phyloP scores from a whole-genome alignment of 2,329 filamentous ascomycete genomes.

The Colletotrichum tropicicola region DNA sequence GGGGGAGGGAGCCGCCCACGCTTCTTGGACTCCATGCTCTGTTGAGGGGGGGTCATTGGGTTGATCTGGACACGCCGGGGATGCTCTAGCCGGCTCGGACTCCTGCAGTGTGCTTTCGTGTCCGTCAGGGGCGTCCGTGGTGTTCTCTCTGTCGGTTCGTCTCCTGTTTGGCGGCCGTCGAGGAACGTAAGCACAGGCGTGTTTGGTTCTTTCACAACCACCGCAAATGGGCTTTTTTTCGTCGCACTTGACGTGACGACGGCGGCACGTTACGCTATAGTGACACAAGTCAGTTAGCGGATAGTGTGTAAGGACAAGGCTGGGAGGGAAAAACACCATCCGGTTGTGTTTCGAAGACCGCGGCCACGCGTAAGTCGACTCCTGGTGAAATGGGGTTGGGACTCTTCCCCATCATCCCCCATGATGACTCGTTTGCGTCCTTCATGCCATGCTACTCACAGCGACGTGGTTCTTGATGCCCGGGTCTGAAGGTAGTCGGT shows the following conservation, averaged over 20 bases:
- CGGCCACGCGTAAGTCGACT: conserved; percentile 20
- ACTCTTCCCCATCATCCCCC: conserved; percentile 1
- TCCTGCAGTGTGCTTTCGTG: neutral
- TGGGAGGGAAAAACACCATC: conserved; percentile 2
- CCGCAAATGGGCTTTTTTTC: conserved; percentile 35
- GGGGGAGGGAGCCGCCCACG: neutral
- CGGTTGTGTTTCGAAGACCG: conserved; percentile 26
- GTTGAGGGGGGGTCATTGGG: neutral
- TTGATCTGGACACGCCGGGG: too few species aligned
- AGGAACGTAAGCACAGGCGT: neutral
- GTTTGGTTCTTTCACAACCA: conserved; percentile 18
- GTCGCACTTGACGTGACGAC: conserved; percentile 36
- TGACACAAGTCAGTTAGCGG: neutral
- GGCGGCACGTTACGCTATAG: conserved; percentile 20
- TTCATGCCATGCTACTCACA: neutral
- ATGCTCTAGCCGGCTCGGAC: neutral
- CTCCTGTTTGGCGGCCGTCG: conserved; percentile 3
- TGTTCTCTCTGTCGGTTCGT: neutral
- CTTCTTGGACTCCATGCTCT: neutral
- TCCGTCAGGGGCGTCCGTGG: neutral
- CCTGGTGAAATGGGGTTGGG: conserved; percentile 17
- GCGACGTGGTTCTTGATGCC: neutral
- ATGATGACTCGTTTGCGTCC: conserved; percentile 5
- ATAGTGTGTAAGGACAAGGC: neutral
- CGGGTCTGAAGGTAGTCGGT: neutral